These are phyloP conservation scores for Xylaria venustula DNA, from an alignment of 495 filamentous ascomycete species.

Conservation along the genomic window DNA sequence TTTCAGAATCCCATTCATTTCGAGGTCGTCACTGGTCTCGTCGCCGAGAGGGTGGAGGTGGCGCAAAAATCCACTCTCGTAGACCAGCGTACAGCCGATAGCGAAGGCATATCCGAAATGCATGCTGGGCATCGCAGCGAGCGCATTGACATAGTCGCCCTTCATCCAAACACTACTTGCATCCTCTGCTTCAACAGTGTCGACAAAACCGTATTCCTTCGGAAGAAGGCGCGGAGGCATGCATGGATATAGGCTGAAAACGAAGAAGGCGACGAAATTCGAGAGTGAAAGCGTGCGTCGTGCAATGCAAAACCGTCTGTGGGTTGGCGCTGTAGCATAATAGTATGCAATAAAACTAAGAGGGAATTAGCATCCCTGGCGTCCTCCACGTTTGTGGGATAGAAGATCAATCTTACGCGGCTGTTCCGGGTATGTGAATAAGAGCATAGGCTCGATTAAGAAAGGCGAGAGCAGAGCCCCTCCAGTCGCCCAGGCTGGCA, in stretches of 20 bases:
- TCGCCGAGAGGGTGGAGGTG: constrained; percentile 7
- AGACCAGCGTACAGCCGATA: constrained; percentile 66
- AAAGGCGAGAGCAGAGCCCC: constrained; percentile 19
- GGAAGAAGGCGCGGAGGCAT: constrained; percentile 75
- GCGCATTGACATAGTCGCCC: constrained; percentile 55
- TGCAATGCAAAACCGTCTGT: constrained; percentile 49
- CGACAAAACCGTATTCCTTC: constrained; percentile 66
- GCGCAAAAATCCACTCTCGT: constrained; percentile 29
- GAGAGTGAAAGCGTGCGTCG: constrained; percentile 71
- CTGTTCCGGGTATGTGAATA: constrained; percentile 80
- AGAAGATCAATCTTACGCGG: constrained; percentile 48
- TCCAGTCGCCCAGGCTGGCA: constrained; percentile 32
- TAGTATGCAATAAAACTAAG: constrained; percentile 32
- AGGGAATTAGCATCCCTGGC: constrained; percentile 14
- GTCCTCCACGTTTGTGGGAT: background rate
- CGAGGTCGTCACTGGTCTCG: constrained; percentile 4
- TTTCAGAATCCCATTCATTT: constrained; percentile 14
- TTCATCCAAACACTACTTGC: constrained; percentile 55
- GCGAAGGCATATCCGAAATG: constrained; percentile 80
- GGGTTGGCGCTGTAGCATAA: constrained; percentile 23
- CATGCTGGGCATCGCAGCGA: constrained; percentile 76
- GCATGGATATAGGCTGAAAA: constrained; percentile 77
- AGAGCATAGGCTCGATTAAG: constrained; percentile 73
- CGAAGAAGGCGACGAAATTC: constrained; percentile 73
- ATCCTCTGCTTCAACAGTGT: constrained; percentile 71